phyloP scores from a whole-genome alignment of 2,329 filamentous ascomycete genomes.

The Hymenoscyphus linearis region DNA sequence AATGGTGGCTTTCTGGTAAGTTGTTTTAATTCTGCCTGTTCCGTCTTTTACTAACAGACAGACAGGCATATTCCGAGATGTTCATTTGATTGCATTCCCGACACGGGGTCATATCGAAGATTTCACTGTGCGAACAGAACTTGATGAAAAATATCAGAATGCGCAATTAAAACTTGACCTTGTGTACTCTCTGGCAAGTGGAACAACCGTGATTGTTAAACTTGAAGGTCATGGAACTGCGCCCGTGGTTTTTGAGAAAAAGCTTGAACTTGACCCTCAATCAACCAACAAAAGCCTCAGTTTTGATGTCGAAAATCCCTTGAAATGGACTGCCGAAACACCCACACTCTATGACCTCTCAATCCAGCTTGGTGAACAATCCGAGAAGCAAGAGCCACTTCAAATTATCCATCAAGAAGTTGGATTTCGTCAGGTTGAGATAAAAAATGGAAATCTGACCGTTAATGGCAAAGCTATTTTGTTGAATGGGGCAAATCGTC shows the following conservation, averaged over 20 bases:
- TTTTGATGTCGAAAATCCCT: slow-evolving; percentile 41
- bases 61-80: slow-evolving; percentile 48
- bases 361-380: slow-evolving; percentile 26
- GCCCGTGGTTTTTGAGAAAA: slow-evolving; percentile 40
- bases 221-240: slow-evolving; percentile 35
- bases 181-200: slow-evolving; percentile 34
- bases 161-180: slow-evolving; percentile 26
- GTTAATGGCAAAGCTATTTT: slow-evolving; percentile 50
- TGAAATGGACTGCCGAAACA: slow-evolving; percentile 65
- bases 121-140: slow-evolving; percentile 47
- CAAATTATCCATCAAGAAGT: slow-evolving; percentile 38
- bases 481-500: slow-evolving; percentile 52
- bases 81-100: slow-evolving; percentile 46
- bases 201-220: slow-evolving; percentile 42
- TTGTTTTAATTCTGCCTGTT: neutral
- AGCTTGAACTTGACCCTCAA: slow-evolving; percentile 24
- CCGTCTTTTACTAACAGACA: neutral
- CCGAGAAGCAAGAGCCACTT: slow-evolving; percentile 25
- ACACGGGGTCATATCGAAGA: slow-evolving; percentile 40
- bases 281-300: slow-evolving; percentile 10
- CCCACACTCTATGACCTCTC: slow-evolving; percentile 53
- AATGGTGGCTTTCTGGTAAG: slow-evolving; percentile 39
- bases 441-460: slow-evolving; percentile 44
- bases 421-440: slow-evolving; percentile 48
- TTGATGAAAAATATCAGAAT: slow-evolving; percentile 47